phyloP scores from a whole-genome alignment of 2,329 filamentous ascomycete species.

The Trichoderma atrobrunneum region DNA sequence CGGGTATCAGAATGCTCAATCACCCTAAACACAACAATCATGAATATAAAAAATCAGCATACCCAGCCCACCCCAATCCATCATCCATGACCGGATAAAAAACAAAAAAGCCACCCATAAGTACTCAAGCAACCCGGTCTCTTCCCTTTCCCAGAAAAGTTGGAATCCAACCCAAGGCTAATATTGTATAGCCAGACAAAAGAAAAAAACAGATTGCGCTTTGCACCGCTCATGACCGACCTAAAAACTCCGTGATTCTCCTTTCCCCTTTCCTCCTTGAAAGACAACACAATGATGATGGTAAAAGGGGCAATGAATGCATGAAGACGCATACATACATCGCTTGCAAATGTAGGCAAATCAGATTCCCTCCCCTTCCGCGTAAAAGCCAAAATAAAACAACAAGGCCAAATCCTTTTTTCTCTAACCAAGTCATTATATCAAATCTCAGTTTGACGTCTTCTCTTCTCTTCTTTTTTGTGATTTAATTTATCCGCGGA shows the following conservation, averaged over 20 bases:
- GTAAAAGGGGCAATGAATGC: neutral
- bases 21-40: conserved; percentile 26
- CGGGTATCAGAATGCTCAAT: conserved; percentile 36
- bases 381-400: neutral
- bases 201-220: neutral
- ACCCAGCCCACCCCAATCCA: neutral
- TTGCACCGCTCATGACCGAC: neutral
- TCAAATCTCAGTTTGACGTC: neutral
- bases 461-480: neutral
- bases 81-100: neutral
- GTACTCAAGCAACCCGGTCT: neutral
- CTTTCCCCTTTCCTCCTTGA: neutral
- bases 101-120: neutral
- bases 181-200: neutral
- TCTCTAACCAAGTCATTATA: neutral
- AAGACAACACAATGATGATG: neutral
- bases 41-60: conserved; percentile 16
- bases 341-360: neutral
- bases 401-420: neutral
- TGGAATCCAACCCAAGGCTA: neutral
- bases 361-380: neutral
- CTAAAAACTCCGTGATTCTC: conserved; percentile 4
- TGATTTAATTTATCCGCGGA: conserved; percentile 43
- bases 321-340: neutral
- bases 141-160: neutral